phyloP scores from a whole-genome alignment of 495 filamentous ascomycete genomes.

The Xylaria intraflava region DNA sequence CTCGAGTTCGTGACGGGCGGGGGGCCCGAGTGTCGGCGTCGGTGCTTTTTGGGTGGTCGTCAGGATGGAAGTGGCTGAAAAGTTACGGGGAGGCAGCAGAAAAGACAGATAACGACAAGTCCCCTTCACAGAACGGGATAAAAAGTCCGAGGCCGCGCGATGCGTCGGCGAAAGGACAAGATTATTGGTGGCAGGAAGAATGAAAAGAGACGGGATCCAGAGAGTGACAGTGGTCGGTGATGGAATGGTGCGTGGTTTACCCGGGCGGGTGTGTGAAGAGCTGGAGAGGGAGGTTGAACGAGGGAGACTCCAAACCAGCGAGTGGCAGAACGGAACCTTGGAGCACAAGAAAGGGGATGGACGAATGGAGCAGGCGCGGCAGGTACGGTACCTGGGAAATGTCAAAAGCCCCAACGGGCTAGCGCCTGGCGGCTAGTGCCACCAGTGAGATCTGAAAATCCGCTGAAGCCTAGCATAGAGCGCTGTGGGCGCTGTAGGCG shows the following conservation, averaged over 20 bases:
- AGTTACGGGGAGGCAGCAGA: background rate
- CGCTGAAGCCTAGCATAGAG: too few relatives aligned
- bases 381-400: too few relatives aligned
- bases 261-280: background rate
- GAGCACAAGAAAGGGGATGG: slow-evolving; percentile 10
- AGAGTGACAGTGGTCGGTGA: slow-evolving; percentile 13
- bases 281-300: background rate
- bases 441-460: background rate
- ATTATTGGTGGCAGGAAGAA: slow-evolving; percentile 9
- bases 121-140: slow-evolving; percentile 15
- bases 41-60: background rate
- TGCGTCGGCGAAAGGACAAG: background rate
- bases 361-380: background rate
- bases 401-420: background rate
- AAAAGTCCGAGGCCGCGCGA: background rate
- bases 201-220: slow-evolving; percentile 9
- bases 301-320: slow-evolving; percentile 1
- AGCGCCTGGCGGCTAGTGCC: background rate
- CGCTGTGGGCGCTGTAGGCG: too few relatives aligned
- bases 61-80: background rate
- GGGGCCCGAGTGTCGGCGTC: slow-evolving; percentile 4
- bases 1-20: slow-evolving; percentile 6
- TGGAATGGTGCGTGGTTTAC: background rate
- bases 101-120: background rate
- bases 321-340: background rate